Base-by-base conservation (phyloP, 1,139 yeast species). In the Scheffersomyces illinoinensis region DNA sequence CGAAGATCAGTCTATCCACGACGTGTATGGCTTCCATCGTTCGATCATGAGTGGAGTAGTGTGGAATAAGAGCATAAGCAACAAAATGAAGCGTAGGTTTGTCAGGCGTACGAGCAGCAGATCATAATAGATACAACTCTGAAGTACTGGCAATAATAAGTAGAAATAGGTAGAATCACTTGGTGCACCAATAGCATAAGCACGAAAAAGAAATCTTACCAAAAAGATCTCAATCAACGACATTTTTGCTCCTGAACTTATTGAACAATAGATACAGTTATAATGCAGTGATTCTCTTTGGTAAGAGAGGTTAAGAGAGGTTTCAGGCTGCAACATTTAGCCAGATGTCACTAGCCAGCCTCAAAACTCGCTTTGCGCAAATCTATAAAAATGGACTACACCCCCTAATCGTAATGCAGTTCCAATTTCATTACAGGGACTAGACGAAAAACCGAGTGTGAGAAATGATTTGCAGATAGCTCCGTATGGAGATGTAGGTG, bases 1-100 rank as follows among this genome's bases (percentile, higher is more conserved):
- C 17, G 58, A 61, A 64, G 74, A 73, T 63, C 76, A 76, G 53
- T 74, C 75, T 59, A 72, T 79, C 64, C 80, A 80, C 66, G 84
- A 82, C 59, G 78, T 80, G 8, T 79, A 83, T 61, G 87, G 85
- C 24, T 82, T 82, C 64, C 78, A 82, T 61, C 73, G 82, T 53
- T 77, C 85, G 21, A 83, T 85, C 17, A 80, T 85, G 80, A 83
- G 84, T 64, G 84, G 87, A 0, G 81, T 84, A 57, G 83, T 79
- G 50, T 85, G 89, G 89, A 85, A 85, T 66, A 83, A 81, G 55
- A 81, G 78, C 61, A 77, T 85, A 57, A 83, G 85, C 64, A 80
- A 77, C 60, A 78, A 82, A 63, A 79, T 84, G 82, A 82, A 81
- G 66, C 76, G 77, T 64, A 71, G 75, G 63, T 78, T 79, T 64